A percentile compares a stretch with the other conserved stretches of the same genome.
These are phyloP conservation scores for Blumeria graminis DNA, from an alignment of 2,329 filamentous ascomycete species.

Conservation along the genomic window DNA sequence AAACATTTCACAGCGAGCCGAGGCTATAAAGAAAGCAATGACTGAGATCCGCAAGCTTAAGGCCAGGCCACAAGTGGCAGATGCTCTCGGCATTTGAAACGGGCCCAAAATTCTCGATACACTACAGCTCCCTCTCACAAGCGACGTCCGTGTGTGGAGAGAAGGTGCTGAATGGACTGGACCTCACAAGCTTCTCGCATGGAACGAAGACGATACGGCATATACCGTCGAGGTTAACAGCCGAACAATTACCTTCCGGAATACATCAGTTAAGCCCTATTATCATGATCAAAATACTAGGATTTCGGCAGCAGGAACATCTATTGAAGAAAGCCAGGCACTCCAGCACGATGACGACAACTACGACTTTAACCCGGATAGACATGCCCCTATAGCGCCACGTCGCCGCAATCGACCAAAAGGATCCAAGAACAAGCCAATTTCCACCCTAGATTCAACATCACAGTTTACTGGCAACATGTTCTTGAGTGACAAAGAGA, in stretches of 20 bases:
- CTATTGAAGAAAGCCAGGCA: not conserved
- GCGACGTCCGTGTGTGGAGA: slow-evolving; percentile 2
- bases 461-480: too few relatives aligned
- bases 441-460: too few relatives aligned
- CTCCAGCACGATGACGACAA: too few relatives aligned
- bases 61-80: not conserved
- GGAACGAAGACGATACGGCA: not conserved
- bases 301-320: too few relatives aligned
- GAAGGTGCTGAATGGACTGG: slow-evolving; percentile 2
- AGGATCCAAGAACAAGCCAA: too few relatives aligned
- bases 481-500: too few relatives aligned
- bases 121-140: slow-evolving; percentile 1
- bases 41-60: slow-evolving; percentile 1
- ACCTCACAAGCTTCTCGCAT: not conserved
- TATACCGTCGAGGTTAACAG: not conserved
- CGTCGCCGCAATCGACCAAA: too few relatives aligned
- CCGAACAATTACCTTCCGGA: too few relatives aligned
- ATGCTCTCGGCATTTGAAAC: slow-evolving; percentile 1
- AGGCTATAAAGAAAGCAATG: slow-evolving; percentile 3
- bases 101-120: not conserved
- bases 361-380: too few relatives aligned
- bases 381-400: too few relatives aligned
- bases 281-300: too few relatives aligned
- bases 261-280: too few relatives aligned
- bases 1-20: not conserved